These are phyloP conservation scores for Candida sanyiensis DNA, from an alignment of 805 yeast species.

Conservation along the genomic window DNA sequence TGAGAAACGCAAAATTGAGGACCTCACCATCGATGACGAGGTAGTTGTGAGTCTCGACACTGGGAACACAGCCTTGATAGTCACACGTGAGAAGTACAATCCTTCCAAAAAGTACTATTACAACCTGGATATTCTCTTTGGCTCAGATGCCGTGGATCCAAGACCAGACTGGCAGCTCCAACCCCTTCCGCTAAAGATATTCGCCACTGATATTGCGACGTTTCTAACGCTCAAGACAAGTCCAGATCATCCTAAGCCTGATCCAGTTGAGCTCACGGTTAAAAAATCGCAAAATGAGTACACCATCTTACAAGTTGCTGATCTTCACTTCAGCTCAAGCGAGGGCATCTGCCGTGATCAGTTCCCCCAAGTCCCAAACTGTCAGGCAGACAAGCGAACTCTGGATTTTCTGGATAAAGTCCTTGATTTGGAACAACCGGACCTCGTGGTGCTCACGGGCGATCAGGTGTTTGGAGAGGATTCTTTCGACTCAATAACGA, in stretches of 20 bases:
- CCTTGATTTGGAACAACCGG: constrained; percentile 73
- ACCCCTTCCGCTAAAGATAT: constrained; percentile 7
- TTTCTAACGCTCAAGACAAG: constrained; percentile 23
- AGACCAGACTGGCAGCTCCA: constrained; percentile 57
- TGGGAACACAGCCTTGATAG: constrained; percentile 30
- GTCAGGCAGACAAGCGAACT: constrained; percentile 66
- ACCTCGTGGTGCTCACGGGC: constrained; percentile 81
- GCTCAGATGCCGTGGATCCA: constrained; percentile 70
- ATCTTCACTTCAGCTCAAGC: constrained; percentile 84
- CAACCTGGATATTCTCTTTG: constrained; percentile 61
- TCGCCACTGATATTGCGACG: constrained; percentile 15
- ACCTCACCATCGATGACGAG: constrained; percentile 2
- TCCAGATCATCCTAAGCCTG: background rate
- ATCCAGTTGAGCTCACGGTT: constrained; percentile 9
- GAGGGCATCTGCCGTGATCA: constrained; percentile 76
- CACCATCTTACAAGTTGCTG: constrained; percentile 86
- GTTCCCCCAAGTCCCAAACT: constrained; percentile 48
- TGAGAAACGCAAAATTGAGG: constrained; percentile 4
- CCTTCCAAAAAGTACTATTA: constrained; percentile 15
- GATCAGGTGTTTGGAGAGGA: constrained; percentile 84
- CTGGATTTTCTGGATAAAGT: constrained; percentile 52
- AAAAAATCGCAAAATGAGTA: constrained; percentile 41
- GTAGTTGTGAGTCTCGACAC: constrained; percentile 3
- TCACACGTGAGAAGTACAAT: constrained; percentile 43
- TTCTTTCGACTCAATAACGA: constrained; percentile 76